Base-by-base conservation (phyloP, 495 filamentous ascomycete genomes). In the Penicillium chermesinum region DNA sequence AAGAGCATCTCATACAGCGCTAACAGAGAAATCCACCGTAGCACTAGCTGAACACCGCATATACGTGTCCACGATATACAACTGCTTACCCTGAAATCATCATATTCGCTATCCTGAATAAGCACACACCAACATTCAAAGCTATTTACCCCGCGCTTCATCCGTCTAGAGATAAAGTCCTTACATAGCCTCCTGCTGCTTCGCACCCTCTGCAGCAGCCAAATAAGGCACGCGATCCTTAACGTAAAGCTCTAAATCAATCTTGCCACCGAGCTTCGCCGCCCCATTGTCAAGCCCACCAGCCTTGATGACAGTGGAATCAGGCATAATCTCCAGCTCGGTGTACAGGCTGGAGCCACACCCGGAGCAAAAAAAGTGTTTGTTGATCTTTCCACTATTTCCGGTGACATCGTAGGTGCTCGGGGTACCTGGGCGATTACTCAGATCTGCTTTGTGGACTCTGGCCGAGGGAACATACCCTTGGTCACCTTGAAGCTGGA, bases 281-380 rank as follows among this genome's bases (percentile, higher is more conserved):
- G 61, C 69, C 7, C 65, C 65, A 7, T 65, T 62, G 38, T 77
- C 73, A 41, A 77, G 44, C 1, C 49, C 48, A 0, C 74, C 73
- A 1, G 65, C 65, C 57, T 77, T 75, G 32, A 77, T 37, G 27
- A 62, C 62, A 10, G 63, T 67, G 45, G 59, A 60, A n/a, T 72
- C 70, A 7, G 73, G 64, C 70, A 75, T 73, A 37, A 75, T 21
- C 44, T 76, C 73, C 12, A 75, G 54, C 49, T 70, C 64, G 20
- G 70, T 76, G 41, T 72, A 76, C 3, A 76, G 57, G 13, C 60
- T 59, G 2, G 65, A 71, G 9, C 73, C 74, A 51, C 74, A 68
- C 45, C 40, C 69, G 14, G 52, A 37, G 52, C 74, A 77, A 60
- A 77, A 76, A 48, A 64, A 75, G 48, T 76, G 72, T 51, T 73